Evolutionary conservation across 805 yeast genomes (phyloP).

Genomic region (Candida stauntonica): DNA sequence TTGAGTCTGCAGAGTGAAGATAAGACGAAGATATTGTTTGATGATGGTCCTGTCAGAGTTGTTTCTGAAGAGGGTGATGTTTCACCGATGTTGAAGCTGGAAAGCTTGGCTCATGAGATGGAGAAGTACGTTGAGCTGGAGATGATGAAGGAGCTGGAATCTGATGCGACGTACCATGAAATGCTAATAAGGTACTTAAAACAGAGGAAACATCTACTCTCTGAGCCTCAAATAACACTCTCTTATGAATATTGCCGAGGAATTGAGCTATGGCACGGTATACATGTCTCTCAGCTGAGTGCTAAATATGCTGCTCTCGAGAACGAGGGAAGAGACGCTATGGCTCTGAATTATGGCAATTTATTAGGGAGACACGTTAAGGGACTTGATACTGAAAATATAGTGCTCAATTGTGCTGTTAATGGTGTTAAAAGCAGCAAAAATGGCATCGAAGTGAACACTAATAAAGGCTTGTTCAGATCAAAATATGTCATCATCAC

Average conservation of each 20-base stretch:
- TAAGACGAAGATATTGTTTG: slow-evolving; percentile 34
- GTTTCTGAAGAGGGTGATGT: slow-evolving; percentile 34
- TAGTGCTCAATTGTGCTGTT: slow-evolving; percentile 42
- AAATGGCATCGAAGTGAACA: slow-evolving; percentile 23
- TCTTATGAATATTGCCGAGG: slow-evolving; percentile 51
- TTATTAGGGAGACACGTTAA: slow-evolving; percentile 43
- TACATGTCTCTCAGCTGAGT: slow-evolving; percentile 61
- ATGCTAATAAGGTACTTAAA: slow-evolving; percentile 44
- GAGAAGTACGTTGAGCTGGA: slow-evolving; percentile 54
- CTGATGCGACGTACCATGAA: slow-evolving; percentile 50
- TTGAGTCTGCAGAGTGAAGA: slow-evolving; percentile 6
- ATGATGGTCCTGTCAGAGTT: slow-evolving; percentile 37
- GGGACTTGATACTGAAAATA: slow-evolving; percentile 34
- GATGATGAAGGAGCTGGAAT: slow-evolving; percentile 45
- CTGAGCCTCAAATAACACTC: slow-evolving; percentile 45
- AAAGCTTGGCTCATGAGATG: slow-evolving; percentile 51
- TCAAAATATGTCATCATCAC: slow-evolving; percentile 65
- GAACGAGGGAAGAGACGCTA: slow-evolving; percentile 76
- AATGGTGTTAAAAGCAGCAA: slow-evolving; percentile 31
- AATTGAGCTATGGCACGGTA: slow-evolving; percentile 78
- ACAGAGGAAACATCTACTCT: slow-evolving; percentile 42
- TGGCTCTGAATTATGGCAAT: slow-evolving; percentile 50
- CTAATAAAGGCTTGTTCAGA: slow-evolving; percentile 30
- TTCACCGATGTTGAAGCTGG: slow-evolving; percentile 29
- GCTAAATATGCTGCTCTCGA: slow-evolving; percentile 66